Conservation (phyloP, 1,284 basidiomycete genomes). For the Acaromyces ingoldii region DNA sequence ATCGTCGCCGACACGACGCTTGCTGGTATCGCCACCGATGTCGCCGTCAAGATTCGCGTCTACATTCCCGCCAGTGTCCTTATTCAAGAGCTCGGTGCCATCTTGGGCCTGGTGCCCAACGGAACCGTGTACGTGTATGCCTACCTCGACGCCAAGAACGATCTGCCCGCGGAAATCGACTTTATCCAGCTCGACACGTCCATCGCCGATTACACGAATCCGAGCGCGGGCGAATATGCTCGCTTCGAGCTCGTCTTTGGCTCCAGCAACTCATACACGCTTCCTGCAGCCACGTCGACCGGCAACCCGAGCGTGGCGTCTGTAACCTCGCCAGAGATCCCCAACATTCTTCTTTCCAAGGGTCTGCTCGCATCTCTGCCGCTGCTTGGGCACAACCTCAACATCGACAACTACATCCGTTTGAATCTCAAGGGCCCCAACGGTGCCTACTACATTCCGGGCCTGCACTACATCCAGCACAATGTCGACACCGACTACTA, state of each 20-base stretch:
- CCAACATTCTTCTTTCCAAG: neutral
- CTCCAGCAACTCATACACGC: neutral
- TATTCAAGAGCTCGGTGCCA: neutral
- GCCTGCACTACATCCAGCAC: neutral
- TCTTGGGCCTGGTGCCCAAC: neutral
- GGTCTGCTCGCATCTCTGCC: neutral
- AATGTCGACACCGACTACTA: neutral
- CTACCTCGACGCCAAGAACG: neutral
- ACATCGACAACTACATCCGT: neutral
- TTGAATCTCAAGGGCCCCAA: neutral
- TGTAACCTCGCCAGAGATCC: neutral
- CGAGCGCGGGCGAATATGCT: neutral
- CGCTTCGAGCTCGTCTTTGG: neutral
- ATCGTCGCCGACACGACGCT: constrained; percentile 59
- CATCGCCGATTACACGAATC: neutral
- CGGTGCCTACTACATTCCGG: neutral
- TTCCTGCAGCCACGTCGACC: neutral
- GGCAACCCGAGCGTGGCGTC: neutral
- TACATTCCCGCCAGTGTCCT: constrained; percentile 8
- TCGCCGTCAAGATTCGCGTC: constrained; percentile 28
- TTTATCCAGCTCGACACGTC: neutral
- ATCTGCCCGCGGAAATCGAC: neutral
- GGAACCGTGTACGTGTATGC: neutral
- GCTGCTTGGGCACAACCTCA: neutral
- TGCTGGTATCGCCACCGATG: constrained; percentile 52